Evolutionary conservation across 148 eudicot genomes (phyloP), one percentile per base, ranked within the genome.

Genomic region (Camellia granthamiana): DNA sequence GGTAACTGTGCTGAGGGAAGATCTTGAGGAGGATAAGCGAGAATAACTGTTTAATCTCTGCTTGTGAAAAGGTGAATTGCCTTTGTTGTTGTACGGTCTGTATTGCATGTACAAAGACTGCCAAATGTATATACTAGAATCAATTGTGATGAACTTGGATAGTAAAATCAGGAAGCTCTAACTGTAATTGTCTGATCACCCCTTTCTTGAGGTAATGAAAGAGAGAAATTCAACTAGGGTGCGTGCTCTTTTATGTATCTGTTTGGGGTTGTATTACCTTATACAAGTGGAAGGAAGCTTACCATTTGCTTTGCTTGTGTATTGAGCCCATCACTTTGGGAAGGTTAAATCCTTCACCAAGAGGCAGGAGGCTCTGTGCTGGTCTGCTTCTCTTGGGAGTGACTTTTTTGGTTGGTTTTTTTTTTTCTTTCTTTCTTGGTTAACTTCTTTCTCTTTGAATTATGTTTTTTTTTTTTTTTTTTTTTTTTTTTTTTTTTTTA

Each of bases 21-120:
- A 91, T 72, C 83, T 93, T 23, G 98, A 91, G 81, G 98, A 95
- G 84, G 96, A 93, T 77, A 94, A 94, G 77, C 87, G 94, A 69
- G 97, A 93, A 82, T 93, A 85, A 75, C 43, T 43, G 19, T 18
- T 74, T 2, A 14, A 16, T 3, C 47, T 79, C 10, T 81, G 69
- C 69, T 69, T 76, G 52, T 75, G 58, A 69, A 69, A 60, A 70
- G 60, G 41, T 15, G 41, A 12, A 12, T n/a, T 54, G 54, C 21
- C 66, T 23, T 30, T 41, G 4, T 43, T 69, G 55, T 69, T 58
- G 13, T 14, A 7, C 75, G 7, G 19, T 51, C 80, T 52, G 44
- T 67, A 12, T 46, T 18, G 21, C 42, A 30, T 75, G 69, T 76
- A 76, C 66, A 68, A 46, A 81, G 52, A 30, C 38, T 19, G 30